Conservation (phyloP, 2,329 filamentous ascomycete species). For the Leptosphaerulina australis region DNA sequence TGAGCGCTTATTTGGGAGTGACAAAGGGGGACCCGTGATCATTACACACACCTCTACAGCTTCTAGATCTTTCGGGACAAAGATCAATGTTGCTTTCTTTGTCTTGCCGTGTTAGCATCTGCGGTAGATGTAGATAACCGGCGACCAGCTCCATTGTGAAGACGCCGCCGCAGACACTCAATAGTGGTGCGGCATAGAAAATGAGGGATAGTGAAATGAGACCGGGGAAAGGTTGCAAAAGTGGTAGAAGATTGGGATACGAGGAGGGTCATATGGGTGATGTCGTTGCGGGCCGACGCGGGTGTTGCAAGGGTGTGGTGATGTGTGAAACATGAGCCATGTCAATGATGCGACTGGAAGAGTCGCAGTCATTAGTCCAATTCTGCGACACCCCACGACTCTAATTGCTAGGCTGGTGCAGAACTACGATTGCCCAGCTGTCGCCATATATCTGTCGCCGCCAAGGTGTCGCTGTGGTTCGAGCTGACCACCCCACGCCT, state of each 20-base stretch:
- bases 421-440: conserved; percentile 13
- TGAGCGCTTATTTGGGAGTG: conserved; percentile 8
- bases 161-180: conserved; percentile 33
- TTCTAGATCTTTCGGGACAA: conserved; percentile 17
- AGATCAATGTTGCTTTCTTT: conserved; percentile 26
- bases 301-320: conserved; percentile 24
- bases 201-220: conserved; percentile 9
- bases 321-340: conserved; percentile 40
- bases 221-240: conserved; percentile 18
- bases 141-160: conserved; percentile 39
- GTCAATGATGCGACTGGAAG: conserved; percentile 40
- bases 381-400: conserved; percentile 23
- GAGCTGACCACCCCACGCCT: conserved; percentile 10
- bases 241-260: conserved; percentile 12
- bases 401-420: conserved; percentile 8
- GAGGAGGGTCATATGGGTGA: conserved; percentile 32
- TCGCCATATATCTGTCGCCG: conserved; percentile 14
- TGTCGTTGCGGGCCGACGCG: conserved; percentile 19
- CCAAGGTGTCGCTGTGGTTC: conserved; percentile 22
- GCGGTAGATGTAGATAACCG: conserved; percentile 28
- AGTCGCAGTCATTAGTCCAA: conserved; percentile 33
- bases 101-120: conserved; percentile 32
- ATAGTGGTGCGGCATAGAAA: conserved; percentile 26
- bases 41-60: conserved; percentile 12
- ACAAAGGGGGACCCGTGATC: conserved; percentile 6